Evolutionary conservation across 306 rosid genomes (phyloP), one percentile per base, ranked within the genome.

Genomic region (Dryas octopetala): DNA sequence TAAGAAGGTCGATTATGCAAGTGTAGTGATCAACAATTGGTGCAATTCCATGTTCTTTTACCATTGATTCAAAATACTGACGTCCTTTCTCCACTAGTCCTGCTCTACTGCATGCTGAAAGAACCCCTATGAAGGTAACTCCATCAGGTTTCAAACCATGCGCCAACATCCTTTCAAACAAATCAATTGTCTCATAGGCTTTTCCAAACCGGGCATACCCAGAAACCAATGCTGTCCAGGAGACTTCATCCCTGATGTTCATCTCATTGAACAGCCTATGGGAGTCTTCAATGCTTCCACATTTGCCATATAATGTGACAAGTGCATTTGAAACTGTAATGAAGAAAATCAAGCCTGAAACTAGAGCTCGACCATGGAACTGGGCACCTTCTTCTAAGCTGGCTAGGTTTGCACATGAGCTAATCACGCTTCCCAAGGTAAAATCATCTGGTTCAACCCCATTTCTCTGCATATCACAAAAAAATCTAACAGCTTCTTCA

Each of bases 351-450:
- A 94, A 76, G 13, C 98, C 97, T 32, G 96, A 89, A 81, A 78
- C 88, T 73, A 90, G 80, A 71, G 98, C 97, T 53, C 77, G 91
- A 14, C 83, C 86, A 85, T 90, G 97, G 83, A 90, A 91, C 77
- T 94, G 98, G 8, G 93, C 89, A 70, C 98, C 98, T 86, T 94
- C 98, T 82, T 94, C 98, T 66, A 90, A 83, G 89, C 97, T 94
- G 12, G 96, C 96, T 32, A 94, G 93, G 87, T 93, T 93, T 53
- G 92, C 97, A 67, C 96, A 93, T 2, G 98, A 91, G 81, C 98
- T 94, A 70, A 91, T 82, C 59, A 91, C 93, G 70, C 98, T 94
- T 68, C 97, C 97, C 60, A 94, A 80, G 26, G 95, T 90, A 81
- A 87, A 88, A 67, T 88, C 96, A 77, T 94, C 98, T 1, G 95